Evolutionary conservation across 768 basidiomycete genomes (phyloP), one percentile per base, ranked within the genome.

Genomic region (Dioszegia aurantiaca): DNA sequence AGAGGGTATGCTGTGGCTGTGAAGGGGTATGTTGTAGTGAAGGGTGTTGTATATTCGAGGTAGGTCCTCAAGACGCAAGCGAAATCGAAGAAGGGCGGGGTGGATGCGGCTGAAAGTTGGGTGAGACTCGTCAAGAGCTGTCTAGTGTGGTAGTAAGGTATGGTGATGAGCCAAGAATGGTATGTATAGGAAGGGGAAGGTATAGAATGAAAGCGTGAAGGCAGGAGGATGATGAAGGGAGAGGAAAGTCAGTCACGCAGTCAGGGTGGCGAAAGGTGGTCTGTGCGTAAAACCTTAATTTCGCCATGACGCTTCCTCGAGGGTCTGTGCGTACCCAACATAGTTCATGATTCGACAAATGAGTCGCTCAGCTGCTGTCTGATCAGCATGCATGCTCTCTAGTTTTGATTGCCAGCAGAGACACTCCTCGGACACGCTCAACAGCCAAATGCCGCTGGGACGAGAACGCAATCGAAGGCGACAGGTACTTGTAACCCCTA

Each of bases 41-140:
- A 26, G 24, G 45, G 19, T 9, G 24, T 17, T 3, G 27, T 3
- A 16, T 12, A 47, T 6, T 21, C 42, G 28, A 39, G 39, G 26
- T 56, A 21, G 55, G 59, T 62, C n/a, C n/a, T 16, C 11, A 24
- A 37, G 31, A 36, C 36, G 31, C 23, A 41, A 37, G 52, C 51
- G 21, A 41, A 26, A 40, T 21, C 37, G 24, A 40, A 53, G 36
- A 11, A 11, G 23, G n/a, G 23, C 37, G 51, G 21, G 27, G 21
- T 12, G 17, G 19, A 45, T 6, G 8, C n/a, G n/a, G n/a, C n/a
- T n/a, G 44, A 24, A 45, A 24, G 44, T n/a, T 24, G 5, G 44
- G n/a, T 14, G 9, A 17, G 36, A 37, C 36, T 17, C 17, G 36
- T 9, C 9, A 17, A 37, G 6, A 33, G 33, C 33, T 33, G 33